Evolutionary conservation across 805 yeast species (phyloP).

Genomic region (Tetrapisispora pingtungensis): DNA sequence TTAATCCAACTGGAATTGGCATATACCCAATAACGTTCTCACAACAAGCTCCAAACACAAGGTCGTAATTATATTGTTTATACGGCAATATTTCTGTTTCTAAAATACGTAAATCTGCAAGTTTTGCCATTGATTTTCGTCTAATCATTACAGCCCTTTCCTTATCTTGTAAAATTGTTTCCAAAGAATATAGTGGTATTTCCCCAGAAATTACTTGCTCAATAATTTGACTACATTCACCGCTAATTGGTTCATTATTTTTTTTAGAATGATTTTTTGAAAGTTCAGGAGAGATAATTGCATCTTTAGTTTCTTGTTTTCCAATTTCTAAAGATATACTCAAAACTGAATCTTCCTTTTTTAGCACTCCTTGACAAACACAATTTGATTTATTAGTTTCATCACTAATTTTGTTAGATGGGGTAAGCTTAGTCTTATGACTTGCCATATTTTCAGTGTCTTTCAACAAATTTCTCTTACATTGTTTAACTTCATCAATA

Average conservation of each 20-base stretch:
- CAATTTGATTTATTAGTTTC: no score
- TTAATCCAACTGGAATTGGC: constrained; percentile 96
- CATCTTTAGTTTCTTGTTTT: no score
- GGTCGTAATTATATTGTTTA: constrained; percentile 76
- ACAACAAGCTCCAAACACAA: constrained; percentile 98
- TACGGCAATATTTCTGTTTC: constrained; percentile 68
- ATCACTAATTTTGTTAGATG: no score
- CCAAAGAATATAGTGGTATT: constrained; percentile 86
- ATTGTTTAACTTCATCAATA: no score
- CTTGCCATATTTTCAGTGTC: no score
- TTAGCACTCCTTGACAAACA: no score
- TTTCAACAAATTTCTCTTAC: no score
- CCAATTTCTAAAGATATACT: no score
- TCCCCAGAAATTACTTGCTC: constrained; percentile 63
- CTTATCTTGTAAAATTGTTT: constrained; percentile 78
- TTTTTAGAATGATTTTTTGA: neutral
- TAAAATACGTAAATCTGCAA: constrained; percentile 73
- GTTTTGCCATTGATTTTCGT: constrained; percentile 78
- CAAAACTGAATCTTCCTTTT: no score
- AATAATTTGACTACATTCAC: constrained; percentile 64
- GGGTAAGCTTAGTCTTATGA: no score
- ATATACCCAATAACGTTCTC: constrained; percentile 95
- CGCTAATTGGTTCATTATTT: constrained; percentile 18
- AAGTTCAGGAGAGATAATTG: neutral
- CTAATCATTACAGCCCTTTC: constrained; percentile 90